These are phyloP conservation scores for Bipolaris cookei DNA, from an alignment of 2,329 filamentous ascomycete genomes.

Conservation along the genomic window DNA sequence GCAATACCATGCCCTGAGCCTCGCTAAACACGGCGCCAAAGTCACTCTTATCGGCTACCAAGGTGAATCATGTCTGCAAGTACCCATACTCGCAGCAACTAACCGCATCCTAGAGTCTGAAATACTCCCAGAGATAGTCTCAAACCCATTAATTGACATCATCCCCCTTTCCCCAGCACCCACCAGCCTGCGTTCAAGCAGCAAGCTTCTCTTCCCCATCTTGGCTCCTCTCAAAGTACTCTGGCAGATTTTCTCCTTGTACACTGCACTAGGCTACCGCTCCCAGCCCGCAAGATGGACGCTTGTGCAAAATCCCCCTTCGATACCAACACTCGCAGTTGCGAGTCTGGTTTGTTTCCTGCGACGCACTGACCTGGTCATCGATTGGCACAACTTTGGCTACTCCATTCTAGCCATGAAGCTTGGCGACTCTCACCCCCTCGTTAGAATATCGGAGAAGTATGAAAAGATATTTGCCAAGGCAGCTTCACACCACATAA, in stretches of 20 bases:
- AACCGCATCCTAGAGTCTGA: conserved; percentile 68
- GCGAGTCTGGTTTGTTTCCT: conserved; percentile 74
- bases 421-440: conserved; percentile 67
- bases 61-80: conserved; percentile 56
- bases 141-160: conserved; percentile 72
- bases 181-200: conserved; percentile 67
- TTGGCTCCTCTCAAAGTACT: conserved; percentile 84
- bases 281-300: conserved; percentile 82
- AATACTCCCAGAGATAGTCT: conserved; percentile 76
- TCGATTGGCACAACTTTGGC: conserved; percentile 99
- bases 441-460: conserved; percentile 76
- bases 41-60: conserved; percentile 90
- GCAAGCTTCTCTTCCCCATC: conserved; percentile 75
- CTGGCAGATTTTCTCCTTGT: conserved; percentile 77
- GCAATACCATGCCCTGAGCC: conserved; percentile 96
- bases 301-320: conserved; percentile 91
- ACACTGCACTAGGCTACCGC: conserved; percentile 73
- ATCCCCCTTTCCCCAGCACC: conserved; percentile 74
- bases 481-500: conserved; percentile 75
- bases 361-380: conserved; percentile 80
- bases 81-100: not conserved
- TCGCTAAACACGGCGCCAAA: conserved; percentile 78
- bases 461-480: conserved; percentile 79
- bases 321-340: conserved; percentile 85
- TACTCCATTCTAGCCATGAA: conserved; percentile 85